Evolutionary conservation across 108 stramenopile genomes (phyloP), one percentile per base, ranked within the genome.

Genomic region (Parmales sp.): DNA sequence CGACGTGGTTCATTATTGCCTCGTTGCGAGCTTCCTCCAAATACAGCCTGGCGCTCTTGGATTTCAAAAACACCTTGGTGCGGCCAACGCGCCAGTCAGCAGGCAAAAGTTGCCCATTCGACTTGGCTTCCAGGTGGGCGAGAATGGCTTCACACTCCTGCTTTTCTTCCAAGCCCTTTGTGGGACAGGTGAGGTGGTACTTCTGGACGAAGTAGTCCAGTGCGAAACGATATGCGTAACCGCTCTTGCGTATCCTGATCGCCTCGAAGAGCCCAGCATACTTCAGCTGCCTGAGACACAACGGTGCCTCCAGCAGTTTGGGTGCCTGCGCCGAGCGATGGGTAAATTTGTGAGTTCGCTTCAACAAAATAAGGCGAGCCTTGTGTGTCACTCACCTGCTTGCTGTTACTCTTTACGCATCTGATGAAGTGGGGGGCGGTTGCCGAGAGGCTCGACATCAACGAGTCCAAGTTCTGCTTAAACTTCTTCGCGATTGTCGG

Each of bases 341-440:
- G 41, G 9, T 7, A 43, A 13, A 7, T 43, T 7, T 7, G 7
- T 43, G 9, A 13, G 41, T 13, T 43, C 13, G 9, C 7, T 13
- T 7, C 41, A 43, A 13, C 41, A 13, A 7, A 13, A 7, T 7
- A 43, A 43, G 41, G 7, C 9, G 9, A 13, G 41, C 41, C 9
- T 13, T 13, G 41, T 43, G 41, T 43, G 9, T 43, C 41, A 13
- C 9, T 11, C 9, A 7, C 13, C 9, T 39, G 64, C 38, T n/a
- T 39, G 54, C 29, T 34, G 71, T 95, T 95, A 28, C 90, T 90
- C 76, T 93, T 92, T 51, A 95, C 69, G 67, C 92, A 95, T 46
- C 92, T 88, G 64, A 93, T 90, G 72, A 92, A 93, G 65, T 92
- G 91, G 1, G 92, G 91, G 16, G 80, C 73, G 22, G 91, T 90